phyloP scores from a whole-genome alignment of 2,329 filamentous ascomycete genomes.

The Corinectria fuckeliana region DNA sequence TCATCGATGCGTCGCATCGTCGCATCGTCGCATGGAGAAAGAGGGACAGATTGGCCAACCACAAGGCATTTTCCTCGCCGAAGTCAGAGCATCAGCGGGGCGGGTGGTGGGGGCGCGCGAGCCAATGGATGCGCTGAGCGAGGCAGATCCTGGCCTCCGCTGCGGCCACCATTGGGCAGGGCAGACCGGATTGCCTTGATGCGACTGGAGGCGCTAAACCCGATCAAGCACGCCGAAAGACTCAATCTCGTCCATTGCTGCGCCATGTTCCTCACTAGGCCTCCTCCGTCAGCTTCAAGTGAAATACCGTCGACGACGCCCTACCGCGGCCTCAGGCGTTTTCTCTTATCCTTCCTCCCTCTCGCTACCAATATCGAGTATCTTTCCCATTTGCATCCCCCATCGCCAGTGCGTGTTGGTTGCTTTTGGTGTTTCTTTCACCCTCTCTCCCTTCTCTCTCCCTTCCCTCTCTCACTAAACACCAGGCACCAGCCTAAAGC shows the following conservation, averaged over 20 bases:
- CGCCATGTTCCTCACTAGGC: constrained; percentile 38
- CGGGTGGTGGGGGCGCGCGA: constrained; percentile 27
- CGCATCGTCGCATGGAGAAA: background rate
- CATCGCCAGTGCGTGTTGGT: background rate
- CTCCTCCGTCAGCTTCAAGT: constrained; percentile 36
- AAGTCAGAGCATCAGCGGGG: constrained; percentile 40
- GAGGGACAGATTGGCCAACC: constrained; percentile 43
- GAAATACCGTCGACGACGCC: constrained; percentile 47
- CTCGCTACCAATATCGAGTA: constrained; percentile 15
- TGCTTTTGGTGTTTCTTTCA: background rate
- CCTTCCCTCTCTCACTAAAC: background rate
- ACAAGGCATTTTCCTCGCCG: constrained; percentile 41
- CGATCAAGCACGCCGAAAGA: constrained; percentile 53
- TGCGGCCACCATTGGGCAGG: constrained; percentile 38
- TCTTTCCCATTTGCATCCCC: background rate
- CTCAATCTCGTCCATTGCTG: constrained; percentile 45
- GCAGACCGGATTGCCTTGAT: background rate
- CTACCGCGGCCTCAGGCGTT: constrained; percentile 43
- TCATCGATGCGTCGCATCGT: constrained; percentile 33
- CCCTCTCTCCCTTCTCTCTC: background rate
- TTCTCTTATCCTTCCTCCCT: constrained; percentile 26
- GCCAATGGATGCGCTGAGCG: constrained; percentile 38
- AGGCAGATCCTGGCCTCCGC: constrained; percentile 12
- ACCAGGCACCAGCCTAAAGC: background rate
- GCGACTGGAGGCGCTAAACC: constrained; percentile 42